phyloP scores from a whole-genome alignment of 495 filamentous ascomycete genomes.

The Hyaloscypha hepaticicola region DNA sequence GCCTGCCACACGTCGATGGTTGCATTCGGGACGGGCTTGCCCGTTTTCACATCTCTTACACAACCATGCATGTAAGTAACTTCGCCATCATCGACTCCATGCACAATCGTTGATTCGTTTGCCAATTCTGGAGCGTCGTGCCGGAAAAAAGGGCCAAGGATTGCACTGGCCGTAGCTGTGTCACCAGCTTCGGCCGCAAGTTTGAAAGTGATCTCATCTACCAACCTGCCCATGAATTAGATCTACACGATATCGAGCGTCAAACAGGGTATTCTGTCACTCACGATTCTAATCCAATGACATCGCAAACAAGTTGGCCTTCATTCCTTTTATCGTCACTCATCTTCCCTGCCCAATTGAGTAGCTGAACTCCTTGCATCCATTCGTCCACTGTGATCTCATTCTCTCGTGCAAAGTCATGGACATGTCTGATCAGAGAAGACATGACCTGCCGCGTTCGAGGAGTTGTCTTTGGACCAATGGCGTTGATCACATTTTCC shows the following conservation, averaged over 20 bases:
- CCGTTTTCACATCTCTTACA: slow-evolving; percentile 69
- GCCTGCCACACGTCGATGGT: slow-evolving; percentile 87
- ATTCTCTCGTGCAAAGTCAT: slow-evolving; percentile 68
- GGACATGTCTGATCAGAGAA: slow-evolving; percentile 58
- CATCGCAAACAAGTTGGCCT: slow-evolving; percentile 73
- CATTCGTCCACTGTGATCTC: slow-evolving; percentile 65
- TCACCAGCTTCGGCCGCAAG: slow-evolving; percentile 66
- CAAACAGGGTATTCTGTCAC: too few relatives aligned
- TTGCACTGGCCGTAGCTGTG: slow-evolving; percentile 72
- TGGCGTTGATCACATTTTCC: slow-evolving; percentile 61
- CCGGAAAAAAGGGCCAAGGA: slow-evolving; percentile 86
- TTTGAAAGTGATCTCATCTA: slow-evolving; percentile 85
- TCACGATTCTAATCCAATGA: slow-evolving; percentile 79
- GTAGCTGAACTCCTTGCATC: slow-evolving; percentile 61
- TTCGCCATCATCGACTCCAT: slow-evolving; percentile 57
- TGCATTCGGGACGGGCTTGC: slow-evolving; percentile 64
- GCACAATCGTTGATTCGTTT: slow-evolving; percentile 68
- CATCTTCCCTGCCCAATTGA: slow-evolving; percentile 60
- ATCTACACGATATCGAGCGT: too few relatives aligned
- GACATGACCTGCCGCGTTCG: slow-evolving; percentile 55
- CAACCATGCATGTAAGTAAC: slow-evolving; percentile 74
- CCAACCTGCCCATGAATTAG: slow-evolving; percentile 48
- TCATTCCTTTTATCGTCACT: slow-evolving; percentile 65
- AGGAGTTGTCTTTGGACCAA: slow-evolving; percentile 59
- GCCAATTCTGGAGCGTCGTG: slow-evolving; percentile 76